phyloP scores from a whole-genome alignment of 257 asterid species.

The Leptodermis oblonga region DNA sequence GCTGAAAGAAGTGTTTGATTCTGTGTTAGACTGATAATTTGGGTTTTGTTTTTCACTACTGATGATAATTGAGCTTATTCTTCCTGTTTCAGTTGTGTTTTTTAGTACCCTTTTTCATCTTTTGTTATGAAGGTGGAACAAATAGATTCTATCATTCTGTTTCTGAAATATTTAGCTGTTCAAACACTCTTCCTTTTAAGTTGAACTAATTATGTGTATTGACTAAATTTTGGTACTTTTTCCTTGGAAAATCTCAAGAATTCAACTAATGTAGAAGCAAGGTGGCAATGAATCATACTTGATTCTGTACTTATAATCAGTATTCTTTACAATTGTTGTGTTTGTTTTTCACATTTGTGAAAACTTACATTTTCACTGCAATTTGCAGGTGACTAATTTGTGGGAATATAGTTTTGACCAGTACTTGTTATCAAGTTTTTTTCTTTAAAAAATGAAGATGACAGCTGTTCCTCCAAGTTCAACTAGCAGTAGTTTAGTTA shows the following conservation, averaged over 20 bases:
- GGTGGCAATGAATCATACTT: not conserved
- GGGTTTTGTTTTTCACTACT: not conserved
- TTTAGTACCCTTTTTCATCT: not conserved
- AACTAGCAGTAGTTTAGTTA: slow-evolving; percentile 34
- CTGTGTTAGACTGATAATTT: not conserved
- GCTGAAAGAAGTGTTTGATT: not conserved
- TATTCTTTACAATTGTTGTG: not conserved
- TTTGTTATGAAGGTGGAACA: not conserved
- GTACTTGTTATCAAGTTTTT: slow-evolving; percentile 23
- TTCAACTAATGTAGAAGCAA: not conserved
- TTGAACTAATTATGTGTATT: not conserved
- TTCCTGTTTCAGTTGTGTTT: not conserved
- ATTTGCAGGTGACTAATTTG: slow-evolving; percentile 41
- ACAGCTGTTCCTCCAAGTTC: slow-evolving; percentile 53
- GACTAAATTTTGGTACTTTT: not conserved
- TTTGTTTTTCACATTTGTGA: not conserved
- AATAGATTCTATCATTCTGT: not conserved
- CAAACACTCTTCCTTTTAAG: not conserved
- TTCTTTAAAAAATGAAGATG: slow-evolving; percentile 39
- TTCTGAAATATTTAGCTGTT: no score
- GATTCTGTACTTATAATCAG: not conserved
- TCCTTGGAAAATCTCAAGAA: not conserved
- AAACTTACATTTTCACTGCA: not conserved
- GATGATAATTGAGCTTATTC: not conserved
- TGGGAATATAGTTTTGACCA: slow-evolving; percentile 22